Conservation (phyloP, 257 asterid genomes). For the Craterostigma plantagineum region DNA sequence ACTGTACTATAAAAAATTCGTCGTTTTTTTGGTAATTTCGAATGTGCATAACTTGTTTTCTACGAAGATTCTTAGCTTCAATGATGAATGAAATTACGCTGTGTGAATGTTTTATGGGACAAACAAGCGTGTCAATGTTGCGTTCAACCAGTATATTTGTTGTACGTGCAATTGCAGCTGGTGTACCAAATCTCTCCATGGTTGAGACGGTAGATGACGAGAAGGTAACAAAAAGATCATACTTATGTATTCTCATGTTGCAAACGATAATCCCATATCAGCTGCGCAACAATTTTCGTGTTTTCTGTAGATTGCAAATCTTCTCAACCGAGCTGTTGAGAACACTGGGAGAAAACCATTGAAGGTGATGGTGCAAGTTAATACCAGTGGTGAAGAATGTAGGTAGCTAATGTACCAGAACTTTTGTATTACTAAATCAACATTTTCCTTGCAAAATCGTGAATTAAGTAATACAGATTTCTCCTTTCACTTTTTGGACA, state of each 20-base stretch:
- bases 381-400: conserved; percentile 98
- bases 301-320: conserved; percentile 55
- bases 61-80: too few relatives aligned
- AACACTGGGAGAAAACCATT: conserved; percentile 71
- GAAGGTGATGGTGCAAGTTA: conserved; percentile 84
- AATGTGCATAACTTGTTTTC: too few relatives aligned
- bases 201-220: conserved; percentile 95
- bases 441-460: too few relatives aligned
- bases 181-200: conserved; percentile 77
- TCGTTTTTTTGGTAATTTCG: neutral
- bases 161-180: conserved; percentile 28
- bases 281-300: neutral
- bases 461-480: neutral
- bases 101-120: too few relatives aligned
- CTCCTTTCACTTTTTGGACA: conserved; percentile 18
- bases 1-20: conserved; percentile 3
- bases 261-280: conserved; percentile 3
- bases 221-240: conserved; percentile 32
- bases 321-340: conserved; percentile 57
- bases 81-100: too few relatives aligned
- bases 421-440: too few relatives aligned
- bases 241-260: neutral
- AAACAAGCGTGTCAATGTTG: neutral
- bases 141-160: neutral
- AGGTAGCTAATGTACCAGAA: conserved; percentile 17